phyloP scores from a whole-genome alignment of 1,284 basidiomycete genomes.

The Heterobasidion irregulare region DNA sequence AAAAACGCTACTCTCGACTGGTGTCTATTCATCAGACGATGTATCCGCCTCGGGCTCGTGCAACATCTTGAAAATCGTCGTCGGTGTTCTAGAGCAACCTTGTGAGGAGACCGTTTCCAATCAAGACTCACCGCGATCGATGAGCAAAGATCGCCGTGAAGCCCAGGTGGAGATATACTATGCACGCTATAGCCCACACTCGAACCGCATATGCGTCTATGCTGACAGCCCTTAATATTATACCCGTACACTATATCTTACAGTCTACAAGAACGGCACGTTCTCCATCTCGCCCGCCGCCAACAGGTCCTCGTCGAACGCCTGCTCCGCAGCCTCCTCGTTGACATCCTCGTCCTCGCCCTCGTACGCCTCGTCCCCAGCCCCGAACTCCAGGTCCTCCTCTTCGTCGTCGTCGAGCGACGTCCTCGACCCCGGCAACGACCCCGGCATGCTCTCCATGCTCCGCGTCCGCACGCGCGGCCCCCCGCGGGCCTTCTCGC shows the following conservation, averaged over 20 bases:
- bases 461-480: conserved; percentile 43
- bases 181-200: no score
- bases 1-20: no score
- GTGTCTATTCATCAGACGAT: no score
- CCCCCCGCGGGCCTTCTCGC: conserved; percentile 12
- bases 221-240: not conserved
- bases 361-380: conserved; percentile 32
- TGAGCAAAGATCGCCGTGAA: no score
- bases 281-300: conserved; percentile 52
- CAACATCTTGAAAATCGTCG: no score
- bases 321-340: conserved; percentile 42
- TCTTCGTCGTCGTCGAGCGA: conserved; percentile 27
- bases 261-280: conserved; percentile 4
- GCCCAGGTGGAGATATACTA: no score
- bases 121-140: no score
- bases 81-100: no score
- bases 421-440: conserved; percentile 13
- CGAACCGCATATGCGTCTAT: no score
- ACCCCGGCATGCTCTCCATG: conserved; percentile 62
- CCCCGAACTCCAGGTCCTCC: conserved; percentile 44
- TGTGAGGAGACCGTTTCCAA: no score
- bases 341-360: conserved; percentile 20
- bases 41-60: no score
- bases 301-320: conserved; percentile 74
- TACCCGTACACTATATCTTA: not conserved